Base-by-base conservation (phyloP, 2,329 filamentous ascomycete species). In the Arthrobotrys iridis region DNA sequence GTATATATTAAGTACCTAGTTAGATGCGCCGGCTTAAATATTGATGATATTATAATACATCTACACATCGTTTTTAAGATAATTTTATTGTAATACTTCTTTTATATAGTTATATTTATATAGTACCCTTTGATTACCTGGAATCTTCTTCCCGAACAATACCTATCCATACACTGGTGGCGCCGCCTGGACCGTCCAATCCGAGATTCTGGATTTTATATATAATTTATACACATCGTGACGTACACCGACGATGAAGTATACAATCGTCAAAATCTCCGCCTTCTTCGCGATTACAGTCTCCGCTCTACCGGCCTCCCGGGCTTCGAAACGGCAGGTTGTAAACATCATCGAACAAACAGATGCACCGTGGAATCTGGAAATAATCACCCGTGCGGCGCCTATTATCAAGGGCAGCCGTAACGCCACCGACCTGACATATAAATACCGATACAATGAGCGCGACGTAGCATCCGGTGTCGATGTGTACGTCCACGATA, bases 401-500 rank as follows among this genome's bases (percentile, higher is more conserved):
- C 15, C 40, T 13, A 63, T 63, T 8, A 35, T n/a, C 24, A 22
- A 15, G 6, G 46, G 33, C 5, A 11, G 26, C 20, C 37, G 28
- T 24, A 60, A 60, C 5, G 18, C 33, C 2, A 60, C 57, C 10
- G 52, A 20, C 11, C 33, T 68, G n/a, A 13, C n/a, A 2, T 68
- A 40, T 22, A 52, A 43, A 11, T 68, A 68, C 28, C 26, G 55
- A 41, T 68, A 68, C 30, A 52, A 68, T 28, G 35, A 28, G 8
- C n/a, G 26, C 7, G 40, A 58, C 8, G 15, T 30, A 11, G 43
- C 52, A 7, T 8, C 22, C 10, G 64, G 52, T 26, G 41, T 68
- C 13, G 64, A 68, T 24, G 64, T 68, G 4, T 68, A 68, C 13
- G 37, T 68, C 22, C 41, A 59, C 18, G 64, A 59, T 22, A 48